Evolutionary conservation across 345 rosid species (phyloP).

Genomic region (Xanthoceras sorbifolium): DNA sequence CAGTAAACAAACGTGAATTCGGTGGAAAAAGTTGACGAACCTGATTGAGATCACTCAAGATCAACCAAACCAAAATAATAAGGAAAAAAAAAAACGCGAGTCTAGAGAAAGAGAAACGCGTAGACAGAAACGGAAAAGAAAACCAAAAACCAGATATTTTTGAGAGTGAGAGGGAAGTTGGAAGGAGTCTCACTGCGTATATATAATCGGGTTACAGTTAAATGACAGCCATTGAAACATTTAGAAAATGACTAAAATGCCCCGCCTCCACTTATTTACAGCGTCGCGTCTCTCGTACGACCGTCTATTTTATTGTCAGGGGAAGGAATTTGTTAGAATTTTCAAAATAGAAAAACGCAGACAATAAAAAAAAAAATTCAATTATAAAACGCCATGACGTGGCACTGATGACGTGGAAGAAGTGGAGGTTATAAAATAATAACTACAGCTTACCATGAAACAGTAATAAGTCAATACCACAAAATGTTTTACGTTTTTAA

Average conservation of each 20-base stretch:
- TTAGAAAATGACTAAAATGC: neutral
- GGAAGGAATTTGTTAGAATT: no score
- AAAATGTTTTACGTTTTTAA: no score
- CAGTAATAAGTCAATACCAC: no score
- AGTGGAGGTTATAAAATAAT: no score
- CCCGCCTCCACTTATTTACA: neutral
- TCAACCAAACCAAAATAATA: neutral
- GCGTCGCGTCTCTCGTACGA: neutral
- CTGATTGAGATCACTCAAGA: constrained; percentile 3
- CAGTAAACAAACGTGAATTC: neutral
- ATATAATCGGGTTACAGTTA: neutral
- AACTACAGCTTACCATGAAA: no score
- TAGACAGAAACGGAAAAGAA: neutral
- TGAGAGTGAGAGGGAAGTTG: neutral
- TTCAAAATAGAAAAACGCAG: no score
- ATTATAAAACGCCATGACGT: no score
- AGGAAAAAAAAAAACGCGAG: neutral
- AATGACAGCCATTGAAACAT: neutral
- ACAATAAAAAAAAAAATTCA: no score
- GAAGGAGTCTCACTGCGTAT: neutral
- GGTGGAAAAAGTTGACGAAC: neutral
- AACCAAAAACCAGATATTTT: neutral
- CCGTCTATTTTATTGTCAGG: no score
- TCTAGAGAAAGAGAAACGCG: neutral
- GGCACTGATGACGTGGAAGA: no score